Evolutionary conservation across 2,329 filamentous ascomycete genomes (phyloP).

Genomic region (Hortaea werneckii): DNA sequence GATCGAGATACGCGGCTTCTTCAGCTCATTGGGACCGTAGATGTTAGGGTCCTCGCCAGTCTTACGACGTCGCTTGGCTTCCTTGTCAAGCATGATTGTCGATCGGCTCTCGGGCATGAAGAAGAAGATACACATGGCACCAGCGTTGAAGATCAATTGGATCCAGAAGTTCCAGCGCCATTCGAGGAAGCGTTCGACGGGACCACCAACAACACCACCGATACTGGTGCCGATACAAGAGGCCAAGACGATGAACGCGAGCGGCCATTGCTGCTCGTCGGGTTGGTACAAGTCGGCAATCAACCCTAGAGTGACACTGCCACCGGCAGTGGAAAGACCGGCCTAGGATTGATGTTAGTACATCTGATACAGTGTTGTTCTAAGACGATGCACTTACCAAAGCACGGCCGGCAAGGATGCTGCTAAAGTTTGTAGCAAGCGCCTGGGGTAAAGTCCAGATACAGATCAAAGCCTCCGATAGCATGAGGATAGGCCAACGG

Average conservation of each 20-base stretch:
- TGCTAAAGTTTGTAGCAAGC: conserved; percentile 31
- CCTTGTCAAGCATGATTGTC: conserved; percentile 63
- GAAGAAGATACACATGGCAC: conserved; percentile 49
- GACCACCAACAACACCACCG: conserved; percentile 21
- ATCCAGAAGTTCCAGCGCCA: conserved; percentile 81
- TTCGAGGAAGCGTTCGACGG: conserved; percentile 31
- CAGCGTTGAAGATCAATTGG: conserved; percentile 65
- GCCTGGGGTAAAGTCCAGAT: conserved; percentile 56
- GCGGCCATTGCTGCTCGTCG: conserved; percentile 47
- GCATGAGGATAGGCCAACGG: conserved; percentile 44
- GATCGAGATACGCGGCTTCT: conserved; percentile 24
- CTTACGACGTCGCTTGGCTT: conserved; percentile 60
- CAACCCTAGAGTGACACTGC: conserved; percentile 53
- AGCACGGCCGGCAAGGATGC: conserved; percentile 33
- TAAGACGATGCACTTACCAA: conserved; percentile 19
- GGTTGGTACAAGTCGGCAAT: conserved; percentile 52
- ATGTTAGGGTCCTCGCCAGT: conserved; percentile 36
- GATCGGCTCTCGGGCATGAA: conserved; percentile 65
- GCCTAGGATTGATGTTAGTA: conserved; percentile 13
- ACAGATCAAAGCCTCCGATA: conserved; percentile 64
- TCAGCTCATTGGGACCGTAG: conserved; percentile 63
- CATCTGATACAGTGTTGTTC: neutral
- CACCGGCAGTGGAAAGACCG: conserved; percentile 44
- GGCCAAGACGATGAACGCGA: conserved; percentile 40
- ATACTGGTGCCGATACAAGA: conserved; percentile 21